phyloP scores from a whole-genome alignment of 192 early-diverging fungal species.

The Coemansia sp. region DNA sequence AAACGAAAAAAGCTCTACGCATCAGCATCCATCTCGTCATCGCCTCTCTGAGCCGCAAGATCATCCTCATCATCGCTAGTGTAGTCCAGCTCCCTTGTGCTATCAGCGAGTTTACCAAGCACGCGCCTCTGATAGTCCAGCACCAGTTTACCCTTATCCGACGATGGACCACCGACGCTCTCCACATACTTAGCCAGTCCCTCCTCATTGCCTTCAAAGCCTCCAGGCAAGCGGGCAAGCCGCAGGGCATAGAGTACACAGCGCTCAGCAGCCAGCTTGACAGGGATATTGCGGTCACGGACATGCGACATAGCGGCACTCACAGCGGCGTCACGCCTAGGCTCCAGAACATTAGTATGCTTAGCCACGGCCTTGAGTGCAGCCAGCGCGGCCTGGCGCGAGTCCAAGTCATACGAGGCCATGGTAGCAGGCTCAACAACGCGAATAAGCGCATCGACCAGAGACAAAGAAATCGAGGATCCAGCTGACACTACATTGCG shows the following conservation, averaged over 20 bases:
- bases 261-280: constrained; percentile 85
- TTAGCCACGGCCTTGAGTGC: constrained; percentile 59
- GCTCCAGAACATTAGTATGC: constrained; percentile 53
- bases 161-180: constrained; percentile 50
- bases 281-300: constrained; percentile 74
- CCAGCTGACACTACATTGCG: not conserved
- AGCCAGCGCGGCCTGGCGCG: constrained; percentile 56
- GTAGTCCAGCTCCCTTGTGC: constrained; percentile 47
- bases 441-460: constrained; percentile 25
- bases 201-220: constrained; percentile 25
- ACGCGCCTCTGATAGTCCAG: constrained; percentile 64
- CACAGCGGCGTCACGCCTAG: constrained; percentile 56
- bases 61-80: constrained; percentile 43
- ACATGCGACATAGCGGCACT: constrained; percentile 68
- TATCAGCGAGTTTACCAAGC: constrained; percentile 44
- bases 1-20: not conserved
- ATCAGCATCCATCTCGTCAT: not conserved
- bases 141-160: constrained; percentile 50
- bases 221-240: constrained; percentile 45
- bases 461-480: not conserved
- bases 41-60: not conserved
- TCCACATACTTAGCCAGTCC: constrained; percentile 44
- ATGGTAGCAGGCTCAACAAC: constrained; percentile 22
- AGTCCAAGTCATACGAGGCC: constrained; percentile 28
- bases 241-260: constrained; percentile 71